A percentile compares a stretch with the other conserved stretches of the same genome.
phyloP scores from a whole-genome alignment of 305 asterid species.

The Petunia hybrid region DNA sequence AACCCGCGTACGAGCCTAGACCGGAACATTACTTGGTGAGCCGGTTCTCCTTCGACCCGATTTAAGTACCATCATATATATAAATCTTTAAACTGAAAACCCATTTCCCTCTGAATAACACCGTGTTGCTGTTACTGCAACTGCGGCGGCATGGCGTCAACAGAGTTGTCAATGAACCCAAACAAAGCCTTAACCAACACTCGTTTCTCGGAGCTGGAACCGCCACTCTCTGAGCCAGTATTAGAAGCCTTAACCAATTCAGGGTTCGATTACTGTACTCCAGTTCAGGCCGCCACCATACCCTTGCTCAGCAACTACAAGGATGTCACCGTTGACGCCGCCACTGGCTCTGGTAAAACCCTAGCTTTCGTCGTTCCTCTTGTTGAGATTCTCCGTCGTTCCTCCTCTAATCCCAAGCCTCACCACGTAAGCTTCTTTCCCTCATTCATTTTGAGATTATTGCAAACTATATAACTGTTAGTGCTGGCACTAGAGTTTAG shows the following conservation, averaged over 20 bases:
- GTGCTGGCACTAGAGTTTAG: neutral
- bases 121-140: neutral
- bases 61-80: neutral
- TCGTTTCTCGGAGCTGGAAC: constrained; percentile 82
- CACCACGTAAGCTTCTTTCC: constrained; percentile 65
- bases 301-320: constrained; percentile 83
- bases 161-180: constrained; percentile 42
- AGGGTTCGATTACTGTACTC: constrained; percentile 89
- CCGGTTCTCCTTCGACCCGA: neutral
- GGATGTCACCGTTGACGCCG: constrained; percentile 94
- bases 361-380: constrained; percentile 84
- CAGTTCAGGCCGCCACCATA: constrained; percentile 93
- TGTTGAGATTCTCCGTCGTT: constrained; percentile 89
- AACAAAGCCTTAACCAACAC: constrained; percentile 81
- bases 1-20: neutral
- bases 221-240: constrained; percentile 75
- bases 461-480: neutral
- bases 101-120: neutral
- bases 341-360: constrained; percentile 97
- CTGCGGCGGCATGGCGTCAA: constrained; percentile 36
- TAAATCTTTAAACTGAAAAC: neutral
- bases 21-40: neutral
- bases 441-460: neutral
- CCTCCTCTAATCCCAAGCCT: constrained; percentile 58
- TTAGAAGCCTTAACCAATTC: constrained; percentile 60